Evolutionary conservation across 495 filamentous ascomycete genomes (phyloP).

Genomic region (Hypoxylon fragiforme): DNA sequence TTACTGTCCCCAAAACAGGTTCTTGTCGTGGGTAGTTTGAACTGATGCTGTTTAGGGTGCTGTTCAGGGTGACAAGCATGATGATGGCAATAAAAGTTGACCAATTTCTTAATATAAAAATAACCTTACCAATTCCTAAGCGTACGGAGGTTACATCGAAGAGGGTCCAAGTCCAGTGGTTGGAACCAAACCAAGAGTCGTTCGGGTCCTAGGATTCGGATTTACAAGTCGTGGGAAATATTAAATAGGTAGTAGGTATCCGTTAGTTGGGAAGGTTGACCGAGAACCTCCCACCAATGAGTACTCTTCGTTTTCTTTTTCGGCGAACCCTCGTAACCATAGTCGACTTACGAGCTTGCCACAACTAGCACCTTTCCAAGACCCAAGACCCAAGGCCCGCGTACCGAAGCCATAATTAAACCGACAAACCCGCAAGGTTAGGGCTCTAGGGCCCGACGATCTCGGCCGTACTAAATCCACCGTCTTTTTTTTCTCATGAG

Average conservation of each 20-base stretch:
- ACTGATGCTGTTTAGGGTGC: slow-evolving; percentile 7
- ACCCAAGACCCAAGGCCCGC: slow-evolving; percentile 5
- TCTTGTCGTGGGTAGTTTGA: slow-evolving; percentile 8
- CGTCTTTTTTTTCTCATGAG: slow-evolving; percentile 7
- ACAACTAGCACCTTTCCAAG: slow-evolving; percentile 17
- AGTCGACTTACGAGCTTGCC: neutral
- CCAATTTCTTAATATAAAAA: slow-evolving; percentile 9
- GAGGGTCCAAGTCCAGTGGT: neutral
- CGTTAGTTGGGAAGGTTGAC: slow-evolving; percentile 9
- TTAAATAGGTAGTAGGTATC: slow-evolving; percentile 4
- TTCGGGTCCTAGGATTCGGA: neutral
- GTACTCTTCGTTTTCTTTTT: neutral
- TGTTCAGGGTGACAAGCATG: slow-evolving; percentile 4
- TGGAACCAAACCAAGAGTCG: slow-evolving; percentile 11
- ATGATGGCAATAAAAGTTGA: slow-evolving; percentile 17
- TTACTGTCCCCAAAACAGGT: slow-evolving; percentile 13
- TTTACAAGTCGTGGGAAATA: neutral
- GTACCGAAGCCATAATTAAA: slow-evolving; percentile 27
- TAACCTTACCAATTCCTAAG: slow-evolving; percentile 1
- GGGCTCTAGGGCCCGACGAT: slow-evolving; percentile 16
- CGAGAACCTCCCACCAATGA: slow-evolving; percentile 19
- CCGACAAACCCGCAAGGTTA: slow-evolving; percentile 4
- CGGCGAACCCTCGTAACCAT: slow-evolving; percentile 11
- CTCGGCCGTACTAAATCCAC: slow-evolving; percentile 36
- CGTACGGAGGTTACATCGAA: slow-evolving; percentile 7